phyloP scores from a whole-genome alignment of 164 flowering plant genomes.

The Aristolochia fimbriata region DNA sequence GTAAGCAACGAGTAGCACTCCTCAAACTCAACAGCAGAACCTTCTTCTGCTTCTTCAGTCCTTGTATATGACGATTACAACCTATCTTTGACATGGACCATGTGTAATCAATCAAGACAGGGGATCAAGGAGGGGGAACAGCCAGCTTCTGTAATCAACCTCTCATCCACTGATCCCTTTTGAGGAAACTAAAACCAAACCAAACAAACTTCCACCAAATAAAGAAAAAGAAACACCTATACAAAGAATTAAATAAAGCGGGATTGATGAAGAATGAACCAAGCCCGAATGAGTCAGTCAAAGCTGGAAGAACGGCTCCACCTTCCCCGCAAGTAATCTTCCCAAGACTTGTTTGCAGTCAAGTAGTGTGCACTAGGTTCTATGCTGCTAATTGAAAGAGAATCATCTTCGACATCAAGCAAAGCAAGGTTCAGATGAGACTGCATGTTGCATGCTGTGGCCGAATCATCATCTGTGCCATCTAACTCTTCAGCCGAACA shows the following conservation, averaged over 20 bases:
- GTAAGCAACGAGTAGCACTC: no score
- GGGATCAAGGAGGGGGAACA: conserved; percentile 34
- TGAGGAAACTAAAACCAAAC: not conserved
- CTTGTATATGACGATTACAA: no score
- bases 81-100: no score
- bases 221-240: conserved; percentile 6
- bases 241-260: conserved; percentile 13
- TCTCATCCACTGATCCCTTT: conserved; percentile 53
- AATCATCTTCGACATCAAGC: conserved; percentile 74
- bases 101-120: no score
- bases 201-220: not conserved
- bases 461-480: conserved; percentile 36
- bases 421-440: conserved; percentile 81
- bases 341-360: conserved; percentile 33
- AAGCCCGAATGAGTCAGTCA: conserved; percentile 21
- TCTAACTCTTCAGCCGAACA: conserved; percentile 38
- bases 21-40: no score
- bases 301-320: conserved; percentile 93
- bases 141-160: conserved; percentile 32
- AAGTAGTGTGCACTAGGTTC: conserved; percentile 31
- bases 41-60: no score
- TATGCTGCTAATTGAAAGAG: conserved; percentile 54
- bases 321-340: conserved; percentile 75
- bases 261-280: no score
- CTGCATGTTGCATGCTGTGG: conserved; percentile 40